Evolutionary conservation across 2,329 filamentous ascomycete species (phyloP).

Genomic region (Ophiognomonia clavigignenti-juglandacearum): DNA sequence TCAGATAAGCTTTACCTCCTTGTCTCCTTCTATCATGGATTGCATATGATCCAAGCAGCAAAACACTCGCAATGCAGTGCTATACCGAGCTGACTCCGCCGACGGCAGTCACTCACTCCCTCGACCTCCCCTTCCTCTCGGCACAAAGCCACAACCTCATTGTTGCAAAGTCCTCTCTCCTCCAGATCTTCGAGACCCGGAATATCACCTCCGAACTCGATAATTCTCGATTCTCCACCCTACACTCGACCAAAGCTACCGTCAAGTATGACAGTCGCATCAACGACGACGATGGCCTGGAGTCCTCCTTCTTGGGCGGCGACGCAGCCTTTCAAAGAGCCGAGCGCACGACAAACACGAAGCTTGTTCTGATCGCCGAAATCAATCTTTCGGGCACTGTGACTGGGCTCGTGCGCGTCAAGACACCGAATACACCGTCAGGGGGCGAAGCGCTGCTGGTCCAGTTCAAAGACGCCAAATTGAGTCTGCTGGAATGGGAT

Average conservation of each 20-base stretch:
- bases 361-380: constrained; percentile 80
- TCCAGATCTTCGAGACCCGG: constrained; percentile 83
- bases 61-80: constrained; percentile 70
- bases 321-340: constrained; percentile 58
- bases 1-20: not conserved
- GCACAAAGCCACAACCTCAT: constrained; percentile 76
- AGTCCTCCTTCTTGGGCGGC: constrained; percentile 60
- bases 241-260: constrained; percentile 35
- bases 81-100: constrained; percentile 94
- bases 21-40: not conserved
- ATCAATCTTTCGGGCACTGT: constrained; percentile 80
- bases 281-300: constrained; percentile 59
- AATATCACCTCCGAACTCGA: constrained; percentile 61
- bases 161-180: constrained; percentile 84
- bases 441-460: constrained; percentile 81
- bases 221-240: constrained; percentile 31
- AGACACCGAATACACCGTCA: constrained; percentile 65
- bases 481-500: constrained; percentile 93
- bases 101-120: constrained; percentile 86
- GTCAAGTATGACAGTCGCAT: constrained; percentile 47
- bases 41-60: constrained; percentile 21
- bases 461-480: constrained; percentile 84
- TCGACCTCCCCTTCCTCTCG: constrained; percentile 73
- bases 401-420: constrained; percentile 75
- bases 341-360: constrained; percentile 63